A percentile compares a stretch with the other conserved stretches of the same genome.
phyloP scores from a whole-genome alignment of 2,329 filamentous ascomycete genomes.

The Penicillium brasilianum region DNA sequence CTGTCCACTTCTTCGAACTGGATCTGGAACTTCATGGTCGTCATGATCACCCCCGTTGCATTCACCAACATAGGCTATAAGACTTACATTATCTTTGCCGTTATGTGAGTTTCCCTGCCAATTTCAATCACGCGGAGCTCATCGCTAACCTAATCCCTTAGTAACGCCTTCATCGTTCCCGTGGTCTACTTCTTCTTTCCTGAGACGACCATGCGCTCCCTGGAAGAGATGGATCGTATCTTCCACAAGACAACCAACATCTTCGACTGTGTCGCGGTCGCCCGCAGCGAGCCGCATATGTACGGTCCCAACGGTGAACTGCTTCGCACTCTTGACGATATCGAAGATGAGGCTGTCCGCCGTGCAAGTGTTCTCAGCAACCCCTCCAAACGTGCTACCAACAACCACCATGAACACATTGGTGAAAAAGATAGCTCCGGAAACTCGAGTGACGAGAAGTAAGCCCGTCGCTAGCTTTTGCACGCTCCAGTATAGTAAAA shows the following conservation, averaged over 20 bases:
- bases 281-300: slow-evolving; percentile 58
- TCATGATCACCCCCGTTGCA: slow-evolving; percentile 68
- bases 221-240: slow-evolving; percentile 74
- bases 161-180: slow-evolving; percentile 61
- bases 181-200: slow-evolving; percentile 66
- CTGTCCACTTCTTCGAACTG: slow-evolving; percentile 66
- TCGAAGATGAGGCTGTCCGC: slow-evolving; percentile 48
- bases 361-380: slow-evolving; percentile 38
- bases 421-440: slow-evolving; percentile 25
- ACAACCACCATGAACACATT: slow-evolving; percentile 21
- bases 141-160: slow-evolving; percentile 28
- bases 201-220: slow-evolving; percentile 62
- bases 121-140: neutral
- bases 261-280: slow-evolving; percentile 57
- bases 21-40: slow-evolving; percentile 68
- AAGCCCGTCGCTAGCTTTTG: neutral
- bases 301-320: slow-evolving; percentile 65
- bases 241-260: slow-evolving; percentile 61
- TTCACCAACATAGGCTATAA: slow-evolving; percentile 61
- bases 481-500: neutral
- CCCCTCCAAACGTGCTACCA: slow-evolving; percentile 13
- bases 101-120: slow-evolving; percentile 48
- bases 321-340: slow-evolving; percentile 57
- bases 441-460: slow-evolving; percentile 26
- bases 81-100: slow-evolving; percentile 63